Conservation (phyloP, 2,329 filamentous ascomycete species). For the Cercospora sesami region DNA sequence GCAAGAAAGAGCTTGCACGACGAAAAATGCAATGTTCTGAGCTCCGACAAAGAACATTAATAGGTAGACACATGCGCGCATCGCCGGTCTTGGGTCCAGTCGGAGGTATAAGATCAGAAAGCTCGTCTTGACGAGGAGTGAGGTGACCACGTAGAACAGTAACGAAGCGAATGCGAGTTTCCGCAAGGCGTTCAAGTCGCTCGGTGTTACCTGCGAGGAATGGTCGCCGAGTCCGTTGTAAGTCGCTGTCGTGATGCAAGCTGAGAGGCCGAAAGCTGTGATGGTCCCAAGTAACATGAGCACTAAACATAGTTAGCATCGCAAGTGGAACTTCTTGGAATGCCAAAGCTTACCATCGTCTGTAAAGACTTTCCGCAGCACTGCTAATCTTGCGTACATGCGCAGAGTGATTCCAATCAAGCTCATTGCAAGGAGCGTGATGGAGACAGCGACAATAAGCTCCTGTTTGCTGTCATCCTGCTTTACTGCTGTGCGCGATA, state of each 20-base stretch:
- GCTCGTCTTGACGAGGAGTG: conserved; percentile 19
- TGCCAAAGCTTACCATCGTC: conserved; percentile 22
- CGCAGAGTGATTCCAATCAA: conserved; percentile 18
- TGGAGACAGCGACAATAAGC: conserved; percentile 21
- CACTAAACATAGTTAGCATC: conserved; percentile 14
- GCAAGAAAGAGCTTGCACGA: conserved; percentile 18
- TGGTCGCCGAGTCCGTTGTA: conserved; percentile 23
- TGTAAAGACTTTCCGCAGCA: conserved; percentile 21
- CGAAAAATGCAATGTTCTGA: conserved; percentile 11
- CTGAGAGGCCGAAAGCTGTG: conserved; percentile 18
- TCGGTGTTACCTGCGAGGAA: background rate
- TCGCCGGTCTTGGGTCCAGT: conserved; percentile 18
- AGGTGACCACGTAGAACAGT: conserved; percentile 16
- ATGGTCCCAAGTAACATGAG: conserved; percentile 20
- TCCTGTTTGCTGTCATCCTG: conserved; percentile 17
- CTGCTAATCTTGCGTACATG: conserved; percentile 16
- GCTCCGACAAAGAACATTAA: conserved; percentile 13
- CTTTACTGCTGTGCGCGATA: background rate
- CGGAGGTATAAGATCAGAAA: conserved; percentile 23
- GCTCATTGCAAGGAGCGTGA: conserved; percentile 17
- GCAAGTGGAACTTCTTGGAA: background rate
- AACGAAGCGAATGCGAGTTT: conserved; percentile 19
- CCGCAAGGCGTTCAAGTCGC: background rate
- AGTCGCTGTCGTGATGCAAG: conserved; percentile 12
- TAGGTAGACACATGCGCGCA: conserved; percentile 21